These are phyloP conservation scores for Microbotryum saponariae DNA, from an alignment of 1,284 basidiomycete species.

Conservation along the genomic window DNA sequence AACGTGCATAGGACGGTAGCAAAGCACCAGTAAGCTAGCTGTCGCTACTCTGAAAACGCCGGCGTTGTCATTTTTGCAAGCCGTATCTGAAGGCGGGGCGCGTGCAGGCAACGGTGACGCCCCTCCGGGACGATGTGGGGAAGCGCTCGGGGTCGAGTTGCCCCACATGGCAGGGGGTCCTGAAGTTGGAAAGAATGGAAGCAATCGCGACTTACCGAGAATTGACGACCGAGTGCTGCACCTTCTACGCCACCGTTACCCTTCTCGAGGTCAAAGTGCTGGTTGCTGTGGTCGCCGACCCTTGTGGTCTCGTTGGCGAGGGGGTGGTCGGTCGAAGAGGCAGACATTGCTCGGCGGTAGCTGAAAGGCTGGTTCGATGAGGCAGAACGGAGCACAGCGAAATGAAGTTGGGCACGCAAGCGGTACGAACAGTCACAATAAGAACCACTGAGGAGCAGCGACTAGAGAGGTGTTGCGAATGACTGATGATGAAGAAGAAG, in stretches of 20 bases:
- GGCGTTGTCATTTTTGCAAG: not conserved
- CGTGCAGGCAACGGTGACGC: not conserved
- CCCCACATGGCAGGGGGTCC: not conserved
- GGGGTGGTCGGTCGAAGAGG: no score
- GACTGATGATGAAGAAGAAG: no score
- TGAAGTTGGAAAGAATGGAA: not conserved
- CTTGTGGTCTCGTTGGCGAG: no score
- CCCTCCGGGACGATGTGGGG: not conserved
- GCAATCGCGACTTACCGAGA: constrained; percentile 10
- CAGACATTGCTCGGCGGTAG: no score
- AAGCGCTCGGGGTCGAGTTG: not conserved
- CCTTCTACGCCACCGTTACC: constrained; percentile 6
- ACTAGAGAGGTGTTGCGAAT: no score
- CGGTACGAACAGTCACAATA: no score
- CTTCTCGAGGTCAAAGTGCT: constrained; percentile 12
- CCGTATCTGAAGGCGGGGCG: constrained; percentile 3
- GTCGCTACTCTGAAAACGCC: not conserved
- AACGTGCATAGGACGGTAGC: not conserved
- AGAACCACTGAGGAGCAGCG: no score
- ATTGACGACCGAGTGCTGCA: constrained; percentile 16
- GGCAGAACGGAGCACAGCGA: no score
- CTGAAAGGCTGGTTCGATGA: no score
- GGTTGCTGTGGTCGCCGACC: not conserved
- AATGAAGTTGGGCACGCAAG: no score
- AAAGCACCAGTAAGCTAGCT: not conserved